Evolutionary conservation across 768 basidiomycete genomes (phyloP), one percentile per base, ranked within the genome.

Genomic region (Chalciporus sphaerocephalus): DNA sequence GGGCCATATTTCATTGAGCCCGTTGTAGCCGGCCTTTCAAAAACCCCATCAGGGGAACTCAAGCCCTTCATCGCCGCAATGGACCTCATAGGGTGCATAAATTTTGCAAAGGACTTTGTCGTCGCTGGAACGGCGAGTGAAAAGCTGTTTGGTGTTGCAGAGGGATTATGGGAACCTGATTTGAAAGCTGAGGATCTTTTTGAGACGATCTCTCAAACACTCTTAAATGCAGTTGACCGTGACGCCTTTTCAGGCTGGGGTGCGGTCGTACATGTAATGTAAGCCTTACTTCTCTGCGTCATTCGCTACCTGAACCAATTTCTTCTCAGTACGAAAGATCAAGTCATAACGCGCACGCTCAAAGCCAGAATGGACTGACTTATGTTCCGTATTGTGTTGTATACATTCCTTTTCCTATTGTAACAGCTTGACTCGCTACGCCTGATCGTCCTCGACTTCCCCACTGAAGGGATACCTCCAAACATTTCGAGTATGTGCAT

Each of bases 231-330:
- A 5, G 85, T 97, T 25, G 96, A 99, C 63, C 79, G 96, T 38
- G 96, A 98, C 68, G 93, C 95, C 17, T 91, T 81, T 65, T 96
- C 93, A 44, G 96, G 96, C 48, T 97, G 92, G 93, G 96, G 96
- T 34, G 92, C 85, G 28, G 69, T 96, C 44, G 96, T 99, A 30
- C 89, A 97, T 74, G 74, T 99, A 46, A 88, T 99, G 93, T 95
- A 66, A 76, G 91, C 71, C 34, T 28, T 22, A 36, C 30, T 15
- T 35, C 25, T 46, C 46, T 32, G 13, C 13, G 47, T 50, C 15
- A 25, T 35, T 36, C 33, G 40, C 16, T 44, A 48, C 49, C 32
- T 47, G 37, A 37, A 44, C 41, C 43, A 38, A 46, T 42, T 44
- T 35, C 30, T 16, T 11, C 22, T 17, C 47, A 87, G 85, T 44